Conservation (phyloP, 1,284 basidiomycete species). For the Boletus holoroseus region DNA sequence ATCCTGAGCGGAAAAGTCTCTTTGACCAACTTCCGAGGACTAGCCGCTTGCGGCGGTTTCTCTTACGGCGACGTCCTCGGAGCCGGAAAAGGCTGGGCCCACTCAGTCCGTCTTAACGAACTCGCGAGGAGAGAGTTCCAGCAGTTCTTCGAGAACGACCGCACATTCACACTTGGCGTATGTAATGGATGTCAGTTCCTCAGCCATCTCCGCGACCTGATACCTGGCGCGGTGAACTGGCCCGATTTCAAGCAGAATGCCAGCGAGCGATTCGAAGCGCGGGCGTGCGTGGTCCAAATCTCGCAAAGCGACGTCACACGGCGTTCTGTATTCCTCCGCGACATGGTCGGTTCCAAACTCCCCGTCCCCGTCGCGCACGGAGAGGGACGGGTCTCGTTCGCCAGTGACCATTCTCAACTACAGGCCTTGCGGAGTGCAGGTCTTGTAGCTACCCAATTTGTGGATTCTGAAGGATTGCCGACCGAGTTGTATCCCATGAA, state of each 20-base stretch:
- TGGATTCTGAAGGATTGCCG: conserved; percentile 61
- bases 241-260: conserved; percentile 88
- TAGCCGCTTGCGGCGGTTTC: conserved; percentile 97
- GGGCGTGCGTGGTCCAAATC: conserved; percentile 79
- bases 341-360: conserved; percentile 82
- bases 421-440: conserved; percentile 44
- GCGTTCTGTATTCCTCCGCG: conserved; percentile 77
- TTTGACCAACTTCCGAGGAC: conserved; percentile 72
- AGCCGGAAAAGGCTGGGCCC: conserved; percentile 97
- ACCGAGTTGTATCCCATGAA: conserved; percentile 87
- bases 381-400: conserved; percentile 83
- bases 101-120: conserved; percentile 82
- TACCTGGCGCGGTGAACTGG: conserved; percentile 85
- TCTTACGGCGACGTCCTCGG: conserved; percentile 98
- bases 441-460: conserved; percentile 70
- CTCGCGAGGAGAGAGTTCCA: conserved; percentile 71
- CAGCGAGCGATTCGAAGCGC: conserved; percentile 88
- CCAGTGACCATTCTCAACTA: conserved; percentile 36
- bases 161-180: conserved; percentile 89
- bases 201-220: conserved; percentile 78
- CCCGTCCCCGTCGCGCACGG: conserved; percentile 96
- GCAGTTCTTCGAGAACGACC: conserved; percentile 72
- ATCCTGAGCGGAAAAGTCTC: conserved; percentile 70
- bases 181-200: conserved; percentile 99
- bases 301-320: conserved; percentile 50